Evolutionary conservation across 225 moss, liverwort and hornwort species (phyloP).

Genomic region (Straminergon stramineum): DNA sequence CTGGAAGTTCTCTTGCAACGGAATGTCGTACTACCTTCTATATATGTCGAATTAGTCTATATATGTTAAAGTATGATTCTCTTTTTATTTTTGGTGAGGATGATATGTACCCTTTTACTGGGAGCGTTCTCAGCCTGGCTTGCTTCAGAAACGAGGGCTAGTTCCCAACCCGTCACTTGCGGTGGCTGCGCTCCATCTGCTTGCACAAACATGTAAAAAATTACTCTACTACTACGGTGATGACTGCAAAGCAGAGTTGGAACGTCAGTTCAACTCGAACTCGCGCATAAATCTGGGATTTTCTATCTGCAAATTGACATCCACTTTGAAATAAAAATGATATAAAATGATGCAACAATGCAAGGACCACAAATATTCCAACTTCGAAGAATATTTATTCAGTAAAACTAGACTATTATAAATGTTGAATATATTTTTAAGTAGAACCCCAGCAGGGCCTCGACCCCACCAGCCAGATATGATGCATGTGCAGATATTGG

Average conservation of each 20-base stretch:
- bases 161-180: conserved; percentile 80
- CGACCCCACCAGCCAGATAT: background rate
- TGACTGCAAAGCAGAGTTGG: background rate
- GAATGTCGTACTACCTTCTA: background rate
- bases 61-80: background rate
- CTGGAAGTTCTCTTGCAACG: background rate
- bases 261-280: background rate
- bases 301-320: background rate
- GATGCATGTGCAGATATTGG: background rate
- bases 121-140: conserved; percentile 38
- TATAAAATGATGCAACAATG: background rate
- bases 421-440: background rate
- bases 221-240: background rate
- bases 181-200: conserved; percentile 22
- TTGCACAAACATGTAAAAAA: background rate
- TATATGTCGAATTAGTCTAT: background rate
- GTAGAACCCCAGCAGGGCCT: background rate
- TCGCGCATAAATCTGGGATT: background rate
- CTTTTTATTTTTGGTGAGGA: background rate
- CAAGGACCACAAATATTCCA: background rate
- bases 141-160: conserved; percentile 67
- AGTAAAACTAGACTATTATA: background rate
- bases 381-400: background rate
- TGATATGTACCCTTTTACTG: conserved; percentile 43
- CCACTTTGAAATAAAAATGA: background rate